These are phyloP conservation scores for Byssochlamys sp. DNA, from an alignment of 2,329 filamentous ascomycete species.

Conservation along the genomic window DNA sequence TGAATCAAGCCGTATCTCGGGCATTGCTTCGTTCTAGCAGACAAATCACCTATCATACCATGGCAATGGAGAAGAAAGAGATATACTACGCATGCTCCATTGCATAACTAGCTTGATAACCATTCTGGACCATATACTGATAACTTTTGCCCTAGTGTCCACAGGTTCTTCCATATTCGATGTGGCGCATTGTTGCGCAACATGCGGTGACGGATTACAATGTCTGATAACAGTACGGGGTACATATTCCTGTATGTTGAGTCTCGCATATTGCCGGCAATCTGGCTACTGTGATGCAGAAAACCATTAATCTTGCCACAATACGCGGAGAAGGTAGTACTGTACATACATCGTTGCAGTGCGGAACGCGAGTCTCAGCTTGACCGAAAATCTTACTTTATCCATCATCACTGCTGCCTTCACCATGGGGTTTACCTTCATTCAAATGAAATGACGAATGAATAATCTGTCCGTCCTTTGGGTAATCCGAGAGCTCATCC, in stretches of 20 bases:
- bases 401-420: no score
- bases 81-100: neutral
- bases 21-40: neutral
- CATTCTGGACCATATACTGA: neutral
- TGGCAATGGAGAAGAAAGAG: neutral
- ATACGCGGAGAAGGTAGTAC: neutral
- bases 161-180: neutral
- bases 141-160: neutral
- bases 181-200: neutral
- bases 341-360: neutral
- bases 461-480: neutral
- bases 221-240: neutral
- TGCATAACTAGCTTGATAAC: neutral
- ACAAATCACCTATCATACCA: neutral
- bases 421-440: no score
- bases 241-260: neutral
- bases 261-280: neutral
- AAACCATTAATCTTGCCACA: neutral
- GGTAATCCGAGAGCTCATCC: neutral
- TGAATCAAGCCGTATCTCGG: neutral
- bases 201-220: neutral
- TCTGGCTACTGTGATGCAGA: neutral
- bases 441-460: no score
- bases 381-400: no score
- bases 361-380: neutral